Conservation (phyloP, 768 basidiomycete species). For the Favolaschia claudopus region DNA sequence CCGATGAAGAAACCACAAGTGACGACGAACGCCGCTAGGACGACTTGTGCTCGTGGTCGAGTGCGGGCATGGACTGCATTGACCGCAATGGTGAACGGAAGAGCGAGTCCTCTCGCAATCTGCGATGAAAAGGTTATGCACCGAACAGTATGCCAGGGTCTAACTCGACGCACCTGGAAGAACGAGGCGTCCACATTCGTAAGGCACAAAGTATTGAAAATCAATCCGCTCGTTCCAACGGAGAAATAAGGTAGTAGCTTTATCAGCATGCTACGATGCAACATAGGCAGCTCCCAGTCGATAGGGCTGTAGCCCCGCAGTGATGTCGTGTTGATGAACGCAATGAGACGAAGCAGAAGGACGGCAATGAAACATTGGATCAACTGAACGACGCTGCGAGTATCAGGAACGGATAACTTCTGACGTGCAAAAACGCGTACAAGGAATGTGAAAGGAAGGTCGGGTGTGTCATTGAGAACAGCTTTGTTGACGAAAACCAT, state of each 20-base stretch:
- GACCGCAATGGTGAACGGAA: constrained; percentile 21
- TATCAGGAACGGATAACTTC: too few species aligned
- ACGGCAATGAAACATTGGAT: constrained; percentile 56
- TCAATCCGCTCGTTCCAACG: constrained; percentile 56
- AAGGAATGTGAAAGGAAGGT: constrained; percentile 56
- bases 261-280: constrained; percentile 42
- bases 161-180: constrained; percentile 4
- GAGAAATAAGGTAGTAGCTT: constrained; percentile 49
- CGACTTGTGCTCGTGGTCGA: neutral
- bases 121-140: neutral
- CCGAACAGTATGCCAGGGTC: neutral
- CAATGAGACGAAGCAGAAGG: constrained; percentile 49
- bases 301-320: neutral
- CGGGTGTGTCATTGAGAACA: constrained; percentile 55
- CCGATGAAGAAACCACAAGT: constrained; percentile 16
- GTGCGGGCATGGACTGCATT: constrained; percentile 3
- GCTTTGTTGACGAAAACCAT: constrained; percentile 50
- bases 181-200: constrained; percentile 26
- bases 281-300: constrained; percentile 48
- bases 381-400: constrained; percentile 27
- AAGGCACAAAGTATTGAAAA: constrained; percentile 64
- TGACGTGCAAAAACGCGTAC: neutral
- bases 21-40: constrained; percentile 12
- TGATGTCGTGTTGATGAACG: constrained; percentile 34
- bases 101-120: constrained; percentile 18